phyloP scores from a whole-genome alignment of 495 filamentous ascomycete genomes.

The Hyaloscypha hepaticicola region DNA sequence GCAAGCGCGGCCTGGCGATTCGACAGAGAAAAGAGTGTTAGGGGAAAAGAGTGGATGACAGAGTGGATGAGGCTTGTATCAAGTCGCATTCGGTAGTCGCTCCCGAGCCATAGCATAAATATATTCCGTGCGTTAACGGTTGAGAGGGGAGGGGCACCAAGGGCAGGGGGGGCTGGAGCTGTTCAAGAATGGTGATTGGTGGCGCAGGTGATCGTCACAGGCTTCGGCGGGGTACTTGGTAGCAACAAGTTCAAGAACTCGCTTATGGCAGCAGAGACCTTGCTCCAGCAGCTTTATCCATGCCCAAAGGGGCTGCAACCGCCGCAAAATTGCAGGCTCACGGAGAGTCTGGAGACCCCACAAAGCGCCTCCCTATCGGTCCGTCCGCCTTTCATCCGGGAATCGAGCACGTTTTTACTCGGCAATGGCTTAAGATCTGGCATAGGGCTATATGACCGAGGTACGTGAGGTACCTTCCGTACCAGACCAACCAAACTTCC shows the following conservation, averaged over 20 bases:
- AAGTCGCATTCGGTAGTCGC: conserved; percentile 19
- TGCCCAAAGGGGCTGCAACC: neutral
- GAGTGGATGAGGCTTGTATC: neutral
- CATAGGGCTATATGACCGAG: conserved; percentile 7
- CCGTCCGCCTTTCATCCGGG: conserved; percentile 14
- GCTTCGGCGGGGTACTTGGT: no score
- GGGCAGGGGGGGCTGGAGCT: no score
- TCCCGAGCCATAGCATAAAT: neutral
- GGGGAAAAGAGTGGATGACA: neutral
- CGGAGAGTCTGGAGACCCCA: neutral
- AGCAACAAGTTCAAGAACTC: no score
- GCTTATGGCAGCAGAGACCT: neutral
- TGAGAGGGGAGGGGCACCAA: no score
- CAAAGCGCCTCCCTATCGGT: conserved; percentile 12
- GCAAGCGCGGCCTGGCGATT: conserved; percentile 1
- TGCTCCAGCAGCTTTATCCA: neutral
- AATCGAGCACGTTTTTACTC: conserved; percentile 2
- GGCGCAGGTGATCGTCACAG: neutral
- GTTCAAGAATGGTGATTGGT: neutral
- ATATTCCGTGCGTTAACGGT: neutral
- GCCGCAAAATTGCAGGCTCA: neutral
- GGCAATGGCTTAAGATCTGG: conserved; percentile 6
- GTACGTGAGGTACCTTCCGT: no score
- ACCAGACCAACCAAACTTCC: no score
- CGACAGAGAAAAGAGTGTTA: neutral